Conservation (phyloP, 805 yeast genomes). For the Metschnikowia cerradonensis region DNA sequence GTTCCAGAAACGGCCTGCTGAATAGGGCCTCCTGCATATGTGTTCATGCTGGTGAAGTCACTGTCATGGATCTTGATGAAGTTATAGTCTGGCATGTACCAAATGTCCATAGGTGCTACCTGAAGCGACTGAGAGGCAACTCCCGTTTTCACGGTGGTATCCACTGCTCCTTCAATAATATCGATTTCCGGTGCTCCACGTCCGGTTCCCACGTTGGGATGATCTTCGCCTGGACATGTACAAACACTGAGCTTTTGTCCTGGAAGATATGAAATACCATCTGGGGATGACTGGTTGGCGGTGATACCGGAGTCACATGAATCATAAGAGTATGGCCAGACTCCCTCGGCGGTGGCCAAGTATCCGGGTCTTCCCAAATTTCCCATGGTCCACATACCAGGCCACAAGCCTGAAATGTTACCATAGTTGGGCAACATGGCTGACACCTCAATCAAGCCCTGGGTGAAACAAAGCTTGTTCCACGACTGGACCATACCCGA, state of each 20-base stretch:
- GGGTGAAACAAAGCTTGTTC: slow-evolving; percentile 37
- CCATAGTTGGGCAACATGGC: slow-evolving; percentile 31
- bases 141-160: slow-evolving; percentile 16
- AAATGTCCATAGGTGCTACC: slow-evolving; percentile 42
- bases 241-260: slow-evolving; percentile 34
- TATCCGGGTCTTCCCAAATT: slow-evolving; percentile 37
- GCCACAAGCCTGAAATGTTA: slow-evolving; percentile 34
- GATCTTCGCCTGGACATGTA: slow-evolving; percentile 34
- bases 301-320: slow-evolving; percentile 37
- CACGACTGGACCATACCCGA: slow-evolving; percentile 41
- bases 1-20: slow-evolving; percentile 39
- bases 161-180: slow-evolving; percentile 21
- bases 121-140: slow-evolving; percentile 37
- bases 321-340: slow-evolving; percentile 39
- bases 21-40: slow-evolving; percentile 35
- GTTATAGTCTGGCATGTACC: slow-evolving; percentile 41
- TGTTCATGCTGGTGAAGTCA: slow-evolving; percentile 32
- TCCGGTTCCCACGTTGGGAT: slow-evolving; percentile 34
- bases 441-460: slow-evolving; percentile 28
- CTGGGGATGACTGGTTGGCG: slow-evolving; percentile 36
- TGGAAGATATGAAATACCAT: slow-evolving; percentile 37
- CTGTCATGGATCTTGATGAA: slow-evolving; percentile 26
- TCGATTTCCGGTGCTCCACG: slow-evolving; percentile 38
- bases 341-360: slow-evolving; percentile 34
- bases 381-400: slow-evolving; percentile 38